Conservation (phyloP, 225 moss, liverwort and hornwort species). For the Rhytidiadelphus loreus region DNA sequence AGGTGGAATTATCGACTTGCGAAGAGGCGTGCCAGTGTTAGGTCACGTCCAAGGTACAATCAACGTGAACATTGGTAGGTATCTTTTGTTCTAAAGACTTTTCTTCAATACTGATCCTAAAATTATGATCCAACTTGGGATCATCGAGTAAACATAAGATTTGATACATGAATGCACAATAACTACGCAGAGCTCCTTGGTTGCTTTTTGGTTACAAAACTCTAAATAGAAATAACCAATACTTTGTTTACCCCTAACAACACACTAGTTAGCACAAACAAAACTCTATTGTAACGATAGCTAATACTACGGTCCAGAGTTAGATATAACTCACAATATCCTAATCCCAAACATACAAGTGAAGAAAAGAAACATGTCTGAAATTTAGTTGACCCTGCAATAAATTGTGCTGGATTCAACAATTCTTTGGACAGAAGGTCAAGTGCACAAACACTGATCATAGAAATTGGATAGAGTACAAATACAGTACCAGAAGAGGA, state of each 20-base stretch:
- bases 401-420: not conserved
- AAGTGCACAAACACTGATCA: not conserved
- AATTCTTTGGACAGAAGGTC: not conserved
- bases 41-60: not conserved
- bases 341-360: not conserved
- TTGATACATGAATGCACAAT: not conserved
- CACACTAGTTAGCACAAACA: not conserved
- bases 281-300: not conserved
- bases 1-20: no score
- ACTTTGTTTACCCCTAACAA: not conserved
- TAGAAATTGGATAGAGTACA: not conserved
- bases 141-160: not conserved
- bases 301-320: not conserved
- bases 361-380: not conserved
- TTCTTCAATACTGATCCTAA: not conserved
- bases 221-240: not conserved
- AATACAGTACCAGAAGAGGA: slow-evolving; percentile 67
- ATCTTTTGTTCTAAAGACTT: not conserved
- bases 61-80: not conserved
- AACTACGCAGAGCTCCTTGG: not conserved
- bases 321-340: not conserved
- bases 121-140: not conserved
- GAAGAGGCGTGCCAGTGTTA: not conserved
- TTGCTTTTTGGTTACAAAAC: not conserved
- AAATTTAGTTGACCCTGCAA: not conserved